A percentile compares a stretch with the other conserved stretches of the same genome.
These are phyloP conservation scores for Chaetomium globosum DNA, from an alignment of 2,329 filamentous ascomycete species.

Conservation along the genomic window DNA sequence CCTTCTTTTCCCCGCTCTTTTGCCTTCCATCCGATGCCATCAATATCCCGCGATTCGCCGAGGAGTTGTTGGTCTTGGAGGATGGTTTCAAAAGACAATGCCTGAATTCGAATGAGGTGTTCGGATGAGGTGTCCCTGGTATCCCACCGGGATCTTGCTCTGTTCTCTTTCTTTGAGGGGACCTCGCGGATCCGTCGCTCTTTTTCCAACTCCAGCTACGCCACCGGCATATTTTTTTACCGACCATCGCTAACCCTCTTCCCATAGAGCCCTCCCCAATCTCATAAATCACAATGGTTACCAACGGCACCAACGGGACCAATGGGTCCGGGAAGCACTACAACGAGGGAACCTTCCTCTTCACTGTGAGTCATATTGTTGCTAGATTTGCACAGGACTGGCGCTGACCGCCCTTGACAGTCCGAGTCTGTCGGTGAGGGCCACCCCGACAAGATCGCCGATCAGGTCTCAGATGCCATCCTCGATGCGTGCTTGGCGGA, in stretches of 20 bases:
- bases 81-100: background rate
- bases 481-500: constrained; percentile 95
- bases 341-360: constrained; percentile 75
- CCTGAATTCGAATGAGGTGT: background rate
- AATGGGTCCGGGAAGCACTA: constrained; percentile 51
- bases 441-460: constrained; percentile 95
- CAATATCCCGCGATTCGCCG: background rate
- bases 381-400: background rate
- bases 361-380: constrained; percentile 63
- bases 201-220: background rate
- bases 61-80: background rate
- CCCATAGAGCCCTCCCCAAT: constrained; percentile 6
- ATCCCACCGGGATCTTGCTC: background rate
- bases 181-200: background rate
- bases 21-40: background rate
- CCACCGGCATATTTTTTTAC: constrained; percentile 4
- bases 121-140: background rate
- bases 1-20: constrained; percentile 2
- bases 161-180: background rate
- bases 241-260: constrained; percentile 24
- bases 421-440: constrained; percentile 89
- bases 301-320: constrained; percentile 55
- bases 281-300: constrained; percentile 55
- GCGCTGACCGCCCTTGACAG: constrained; percentile 44
- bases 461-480: constrained; percentile 97